Base-by-base conservation (phyloP, 257 asterid genomes). In the Eucommia ulmoides region DNA sequence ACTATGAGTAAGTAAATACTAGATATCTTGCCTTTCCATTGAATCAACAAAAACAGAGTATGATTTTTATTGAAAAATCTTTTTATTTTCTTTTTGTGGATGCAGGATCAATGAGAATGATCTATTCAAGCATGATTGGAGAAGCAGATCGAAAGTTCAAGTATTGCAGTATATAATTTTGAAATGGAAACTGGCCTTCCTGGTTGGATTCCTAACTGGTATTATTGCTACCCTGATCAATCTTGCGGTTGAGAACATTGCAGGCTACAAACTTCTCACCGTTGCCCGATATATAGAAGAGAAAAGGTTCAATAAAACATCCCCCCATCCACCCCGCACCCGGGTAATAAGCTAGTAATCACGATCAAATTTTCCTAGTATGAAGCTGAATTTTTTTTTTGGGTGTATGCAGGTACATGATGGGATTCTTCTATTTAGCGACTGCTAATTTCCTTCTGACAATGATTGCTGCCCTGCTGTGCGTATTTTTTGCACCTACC, bases 51-150 rank as follows among this genome's bases (percentile, higher is more conserved):
- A n/a, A n/a, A n/a, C n/a, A n/a, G n/a, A n/a, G n/a, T n/a, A n/a
- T n/a, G n/a, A n/a, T n/a, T n/a, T n/a, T n/a, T n/a, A n/a, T n/a
- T n/a, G n/a, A n/a, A n/a, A n/a, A n/a, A n/a, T n/a, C n/a, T n/a
- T n/a, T n/a, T n/a, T n/a, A n/a, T n/a, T n/a, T n/a, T n/a, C n/a
- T n/a, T n/a, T n/a, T n/a, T 8, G 35, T 20, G 56, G 63, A 44
- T 63, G 23, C 51, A 86, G 94, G 89, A 80, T 87, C 65, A 83
- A 87, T 18, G 96, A 87, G 59, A 87, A 87, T 55, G 88, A 87
- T 68, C 81, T 84, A 50, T 88, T 88, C 79, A 88, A 87, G 83
- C 97, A 88, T 53, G 97, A 83, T 62, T 81, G 97, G 97, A 78
- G 94, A 75, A 78, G 91, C 73, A 67, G 93, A 77, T 79, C 94